These are phyloP conservation scores for Aphanomyces stellatus DNA, from an alignment of 352 stramenopile species.

Conservation along the genomic window DNA sequence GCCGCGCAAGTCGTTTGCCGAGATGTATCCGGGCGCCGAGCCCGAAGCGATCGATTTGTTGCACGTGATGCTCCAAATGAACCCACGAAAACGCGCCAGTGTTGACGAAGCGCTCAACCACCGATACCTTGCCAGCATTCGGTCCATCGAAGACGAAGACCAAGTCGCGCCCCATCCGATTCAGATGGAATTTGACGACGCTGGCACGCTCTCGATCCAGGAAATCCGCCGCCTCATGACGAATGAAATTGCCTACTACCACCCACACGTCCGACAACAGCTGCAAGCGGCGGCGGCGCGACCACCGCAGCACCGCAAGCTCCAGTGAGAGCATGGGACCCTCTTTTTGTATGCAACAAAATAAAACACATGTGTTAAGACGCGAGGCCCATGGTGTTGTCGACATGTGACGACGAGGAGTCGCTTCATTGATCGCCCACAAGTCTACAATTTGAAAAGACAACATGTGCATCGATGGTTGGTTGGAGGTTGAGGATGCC, in stretches of 20 bases:
- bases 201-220: slow-evolving; percentile 59
- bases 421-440: too few species aligned
- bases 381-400: too few species aligned
- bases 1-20: slow-evolving; percentile 58
- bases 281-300: neutral
- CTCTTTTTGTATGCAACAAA: neutral
- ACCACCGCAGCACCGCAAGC: slow-evolving; percentile 2
- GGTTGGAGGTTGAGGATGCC: too few species aligned
- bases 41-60: slow-evolving; percentile 73
- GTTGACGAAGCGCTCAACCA: slow-evolving; percentile 74
- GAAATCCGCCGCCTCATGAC: slow-evolving; percentile 80
- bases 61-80: slow-evolving; percentile 82
- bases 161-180: slow-evolving; percentile 77
- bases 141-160: slow-evolving; percentile 68
- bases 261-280: slow-evolving; percentile 28
- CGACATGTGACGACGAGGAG: too few species aligned
- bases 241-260: slow-evolving; percentile 68
- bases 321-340: neutral
- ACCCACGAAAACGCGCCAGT: slow-evolving; percentile 66
- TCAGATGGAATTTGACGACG: slow-evolving; percentile 79
- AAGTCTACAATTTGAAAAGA: too few species aligned
- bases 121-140: slow-evolving; percentile 80
- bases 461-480: too few species aligned
- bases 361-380: too few species aligned
- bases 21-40: slow-evolving; percentile 79